Conservation (phyloP, 768 basidiomycete genomes). For the Calocybe indica region DNA sequence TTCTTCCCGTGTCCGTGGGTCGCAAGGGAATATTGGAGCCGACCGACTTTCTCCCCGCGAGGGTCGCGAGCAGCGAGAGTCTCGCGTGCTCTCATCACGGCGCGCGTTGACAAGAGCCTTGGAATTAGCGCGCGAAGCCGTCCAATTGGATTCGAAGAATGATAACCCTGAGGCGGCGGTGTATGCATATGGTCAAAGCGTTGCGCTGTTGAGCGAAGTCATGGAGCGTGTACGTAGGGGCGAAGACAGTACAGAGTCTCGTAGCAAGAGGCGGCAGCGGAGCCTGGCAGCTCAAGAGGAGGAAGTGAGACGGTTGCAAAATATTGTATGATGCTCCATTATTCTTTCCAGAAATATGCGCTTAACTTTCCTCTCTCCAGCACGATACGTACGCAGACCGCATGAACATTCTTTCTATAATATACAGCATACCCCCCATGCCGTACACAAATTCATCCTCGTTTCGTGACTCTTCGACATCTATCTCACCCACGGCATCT, state of each 20-base stretch:
- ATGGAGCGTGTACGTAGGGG: slow-evolving; percentile 88
- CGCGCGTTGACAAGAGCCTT: slow-evolving; percentile 81
- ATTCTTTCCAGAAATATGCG: slow-evolving; percentile 1
- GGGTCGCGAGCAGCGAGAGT: slow-evolving; percentile 35
- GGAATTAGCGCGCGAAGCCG: slow-evolving; percentile 85
- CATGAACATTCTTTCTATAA: slow-evolving; percentile 87
- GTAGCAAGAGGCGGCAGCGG: slow-evolving; percentile 55
- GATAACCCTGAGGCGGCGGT: slow-evolving; percentile 87
- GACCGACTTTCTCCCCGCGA: slow-evolving; percentile 39
- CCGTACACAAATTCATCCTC: slow-evolving; percentile 56
- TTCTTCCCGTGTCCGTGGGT: slow-evolving; percentile 23
- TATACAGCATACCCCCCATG: slow-evolving; percentile 79
- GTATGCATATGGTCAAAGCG: slow-evolving; percentile 82
- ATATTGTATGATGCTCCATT: slow-evolving; percentile 63
- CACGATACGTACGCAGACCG: slow-evolving; percentile 95
- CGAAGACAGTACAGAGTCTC: slow-evolving; percentile 71
- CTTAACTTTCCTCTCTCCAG: slow-evolving; percentile 30
- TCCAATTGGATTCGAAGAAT: slow-evolving; percentile 81
- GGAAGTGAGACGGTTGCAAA: slow-evolving; percentile 79
- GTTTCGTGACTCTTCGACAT: slow-evolving; percentile 12
- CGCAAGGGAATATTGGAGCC: slow-evolving; percentile 33
- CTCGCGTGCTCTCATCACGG: slow-evolving; percentile 69
- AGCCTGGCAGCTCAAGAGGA: slow-evolving; percentile 89
- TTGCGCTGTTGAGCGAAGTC: slow-evolving; percentile 82
- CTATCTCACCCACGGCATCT: slow-evolving; percentile 28